Base-by-base conservation (phyloP, 2,329 filamentous ascomycete species). In the Lachnum nothofagi region DNA sequence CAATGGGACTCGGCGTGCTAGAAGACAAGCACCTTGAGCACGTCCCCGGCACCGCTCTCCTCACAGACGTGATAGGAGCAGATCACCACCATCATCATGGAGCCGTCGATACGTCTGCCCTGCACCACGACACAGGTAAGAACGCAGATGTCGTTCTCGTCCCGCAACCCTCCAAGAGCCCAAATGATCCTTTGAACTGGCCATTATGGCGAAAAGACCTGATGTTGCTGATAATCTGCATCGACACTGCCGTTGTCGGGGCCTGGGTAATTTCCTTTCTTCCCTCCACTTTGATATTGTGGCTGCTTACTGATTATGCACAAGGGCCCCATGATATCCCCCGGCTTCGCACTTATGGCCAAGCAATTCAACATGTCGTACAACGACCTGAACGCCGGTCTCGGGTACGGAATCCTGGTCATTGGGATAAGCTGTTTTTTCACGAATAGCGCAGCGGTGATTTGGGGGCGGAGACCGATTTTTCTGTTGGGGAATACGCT, bases 131-230 rank as follows among this genome's bases (percentile, higher is more conserved):
- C 56, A 58, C 49, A 55, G 48, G 52, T 10, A 40, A 27, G 4
- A 42, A 51, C 22, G 45, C 52, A 6, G 49, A 78, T 52, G 68
- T 79, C 37, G 68, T 76, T 24, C 69, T 80, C 19, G 70, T 73
- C 4, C 77, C 77, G 5, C 69, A 73, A 47, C 77, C 77, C 14
- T 74, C 72, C 12, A 64, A 70, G 47, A 73, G 70, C 8, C 72
- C 73, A 37, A 72, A 77, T 54, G 74, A 77, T 55, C 74, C 74
- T 33, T 63, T 77, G 48, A 73, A 74, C 53, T 77, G 74, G 74
- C 67, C 68, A 29, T 54, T 48, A 19, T 67, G 49, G 57, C 70
- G 69, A 53, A 72, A 72, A 49, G 67, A 70, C 53, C 48, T 66
- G 3, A 68, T 69, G 50, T 48, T 70, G 9, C 59, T 67, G 41